Evolutionary conservation across 2,329 filamentous ascomycete species (phyloP), one percentile per base, ranked within the genome.

Genomic region (Trichoderma polysporum): DNA sequence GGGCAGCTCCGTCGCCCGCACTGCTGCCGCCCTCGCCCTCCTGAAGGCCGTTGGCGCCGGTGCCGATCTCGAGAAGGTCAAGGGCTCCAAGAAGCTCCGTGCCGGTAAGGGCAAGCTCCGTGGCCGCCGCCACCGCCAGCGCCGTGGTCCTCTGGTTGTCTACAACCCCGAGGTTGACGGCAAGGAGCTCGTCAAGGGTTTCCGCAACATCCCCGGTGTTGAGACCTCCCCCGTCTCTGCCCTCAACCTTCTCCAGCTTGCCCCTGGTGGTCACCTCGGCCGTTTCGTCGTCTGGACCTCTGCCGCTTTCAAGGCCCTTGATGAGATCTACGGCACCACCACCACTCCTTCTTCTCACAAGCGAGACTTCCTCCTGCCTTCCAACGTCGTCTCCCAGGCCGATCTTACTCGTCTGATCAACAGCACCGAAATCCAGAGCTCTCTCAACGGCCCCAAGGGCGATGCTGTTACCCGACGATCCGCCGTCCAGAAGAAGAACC

Each of bases 271-370:
- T 78, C 95, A 99, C 86, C 92, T 99, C 76, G 95, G 95, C 77
- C 95, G 95, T 79, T 99, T 99, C 90, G 89, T 99, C 83, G 88
- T 99, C 88, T 99, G 95, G 95, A 95, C 95, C 77, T 99, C 96
- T 63, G 88, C 92, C 73, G 95, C 95, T 73, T 98, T 99, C 88
- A 90, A 93, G 84, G 92, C 94, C 73, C 92, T 99, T 72, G 94
- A 99, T 85, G 90, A 90, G 83, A 90, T 99, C 87, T 99, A 99
- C 87, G 94, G 94, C 81, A 90, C 91, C 80, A 96, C 93, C 80
- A 95, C 92, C 78, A 86, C 89, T 81, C 88, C 94, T 74, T 94
- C 94, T 57, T 90, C 91, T 72, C 90, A 97, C 79, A 99, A 99
- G 93, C 96, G 95, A 87, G 94, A 99, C 88, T 99, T 95, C 91